These are phyloP conservation scores for Ceratocystis smalleyi DNA, from an alignment of 2,329 filamentous ascomycete species.

Conservation along the genomic window DNA sequence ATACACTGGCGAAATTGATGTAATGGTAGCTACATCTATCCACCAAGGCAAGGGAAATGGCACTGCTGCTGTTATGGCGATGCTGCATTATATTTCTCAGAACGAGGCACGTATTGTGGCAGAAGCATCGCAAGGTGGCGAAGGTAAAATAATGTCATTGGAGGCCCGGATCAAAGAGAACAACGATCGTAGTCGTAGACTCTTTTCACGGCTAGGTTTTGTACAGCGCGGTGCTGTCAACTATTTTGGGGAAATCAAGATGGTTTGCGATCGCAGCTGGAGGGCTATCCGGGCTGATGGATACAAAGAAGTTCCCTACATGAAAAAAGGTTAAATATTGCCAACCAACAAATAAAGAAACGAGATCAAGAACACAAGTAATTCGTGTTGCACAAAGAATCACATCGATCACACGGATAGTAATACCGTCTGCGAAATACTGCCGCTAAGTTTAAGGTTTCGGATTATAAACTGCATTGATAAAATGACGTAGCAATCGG, in stretches of 20 bases:
- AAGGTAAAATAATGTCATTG: slow-evolving; percentile 29
- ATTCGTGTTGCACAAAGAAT: not conserved
- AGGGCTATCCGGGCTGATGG: slow-evolving; percentile 4
- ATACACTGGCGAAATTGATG: slow-evolving; percentile 58
- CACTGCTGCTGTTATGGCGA: slow-evolving; percentile 45
- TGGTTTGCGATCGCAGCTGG: slow-evolving; percentile 21
- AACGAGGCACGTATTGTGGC: slow-evolving; percentile 39
- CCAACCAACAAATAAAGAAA: not conserved
- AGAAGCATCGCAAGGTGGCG: slow-evolving; percentile 26
- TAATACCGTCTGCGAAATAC: not conserved
- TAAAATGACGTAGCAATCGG: too few species aligned
- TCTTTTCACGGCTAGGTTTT: slow-evolving; percentile 40
- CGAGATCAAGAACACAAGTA: not conserved
- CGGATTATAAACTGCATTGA: too few species aligned
- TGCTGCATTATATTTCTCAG: slow-evolving; percentile 51
- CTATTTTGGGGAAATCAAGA: slow-evolving; percentile 44
- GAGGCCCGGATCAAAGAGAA: slow-evolving; percentile 44
- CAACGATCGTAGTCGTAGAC: slow-evolving; percentile 36
- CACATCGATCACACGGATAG: not conserved
- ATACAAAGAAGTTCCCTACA: slow-evolving; percentile 12
- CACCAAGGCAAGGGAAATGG: slow-evolving; percentile 51
- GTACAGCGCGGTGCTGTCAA: slow-evolving; percentile 35
- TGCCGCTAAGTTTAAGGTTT: too few species aligned
- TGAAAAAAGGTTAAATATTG: not conserved
- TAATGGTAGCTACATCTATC: slow-evolving; percentile 58